These are phyloP conservation scores for Calonectria hongkongensis DNA, from an alignment of 2,329 filamentous ascomycete species.

Conservation along the genomic window DNA sequence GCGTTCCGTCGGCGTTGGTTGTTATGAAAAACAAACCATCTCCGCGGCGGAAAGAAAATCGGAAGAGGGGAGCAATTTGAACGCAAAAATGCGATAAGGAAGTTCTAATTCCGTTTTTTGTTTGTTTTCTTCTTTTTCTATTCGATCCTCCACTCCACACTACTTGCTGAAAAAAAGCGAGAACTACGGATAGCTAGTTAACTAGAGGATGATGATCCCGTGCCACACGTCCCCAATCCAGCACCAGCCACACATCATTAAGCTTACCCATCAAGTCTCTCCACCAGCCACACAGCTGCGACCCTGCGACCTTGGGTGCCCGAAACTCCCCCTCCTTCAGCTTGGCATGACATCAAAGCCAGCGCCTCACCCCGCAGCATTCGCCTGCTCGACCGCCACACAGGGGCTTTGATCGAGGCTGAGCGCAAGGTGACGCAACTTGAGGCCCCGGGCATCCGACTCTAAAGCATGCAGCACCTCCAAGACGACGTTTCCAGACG, in stretches of 20 bases:
- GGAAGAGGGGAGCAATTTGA: neutral
- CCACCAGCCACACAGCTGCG: conserved; percentile 4
- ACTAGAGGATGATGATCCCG: neutral
- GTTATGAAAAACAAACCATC: neutral
- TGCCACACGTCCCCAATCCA: neutral
- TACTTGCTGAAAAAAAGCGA: neutral
- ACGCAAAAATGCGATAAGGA: conserved; percentile 2
- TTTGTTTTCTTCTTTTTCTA: neutral
- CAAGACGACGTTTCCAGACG: conserved; percentile 34
- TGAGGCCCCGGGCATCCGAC: conserved; percentile 32
- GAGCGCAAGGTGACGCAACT: conserved; percentile 45
- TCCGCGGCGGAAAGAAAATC: too few relatives aligned
- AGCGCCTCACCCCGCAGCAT: conserved; percentile 38
- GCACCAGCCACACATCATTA: conserved; percentile 27
- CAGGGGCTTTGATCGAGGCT: conserved; percentile 50
- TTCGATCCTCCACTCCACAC: neutral
- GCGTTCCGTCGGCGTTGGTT: conserved; percentile 27
- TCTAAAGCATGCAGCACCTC: conserved; percentile 26
- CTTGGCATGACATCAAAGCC: conserved; percentile 37
- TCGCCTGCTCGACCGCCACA: conserved; percentile 32
- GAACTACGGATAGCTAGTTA: too few relatives aligned
- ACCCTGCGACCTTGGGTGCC: neutral
- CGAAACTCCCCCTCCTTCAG: conserved; percentile 3
- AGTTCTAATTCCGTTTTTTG: neutral
- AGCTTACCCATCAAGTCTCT: conserved; percentile 25